phyloP scores from a whole-genome alignment of 2,329 filamentous ascomycete genomes.

The Penicillium sp. region DNA sequence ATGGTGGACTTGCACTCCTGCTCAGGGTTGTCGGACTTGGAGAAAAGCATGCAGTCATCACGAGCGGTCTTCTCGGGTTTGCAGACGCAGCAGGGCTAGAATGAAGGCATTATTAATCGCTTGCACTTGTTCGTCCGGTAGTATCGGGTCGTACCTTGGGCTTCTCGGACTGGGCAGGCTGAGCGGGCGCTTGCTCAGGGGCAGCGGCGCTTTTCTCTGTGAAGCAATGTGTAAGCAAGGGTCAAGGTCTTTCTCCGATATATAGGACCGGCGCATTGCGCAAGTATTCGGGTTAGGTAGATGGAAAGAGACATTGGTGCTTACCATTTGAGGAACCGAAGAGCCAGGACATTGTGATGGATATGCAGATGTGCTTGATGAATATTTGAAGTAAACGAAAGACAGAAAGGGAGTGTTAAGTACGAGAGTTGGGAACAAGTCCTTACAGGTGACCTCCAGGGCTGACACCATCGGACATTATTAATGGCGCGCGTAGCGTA shows the following conservation, averaged over 20 bases:
- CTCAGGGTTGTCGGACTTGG: conserved; percentile 71
- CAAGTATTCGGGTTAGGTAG: conserved; percentile 5
- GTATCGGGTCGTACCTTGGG: conserved; percentile 36
- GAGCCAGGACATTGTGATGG: conserved; percentile 36
- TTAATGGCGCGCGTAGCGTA: conserved; percentile 20
- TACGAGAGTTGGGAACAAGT: conserved; percentile 2
- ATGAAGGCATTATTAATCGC: conserved; percentile 2
- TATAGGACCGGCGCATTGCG: conserved; percentile 14
- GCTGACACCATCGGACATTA: conserved; percentile 20
- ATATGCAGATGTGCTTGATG: neutral
- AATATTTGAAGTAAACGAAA: neutral
- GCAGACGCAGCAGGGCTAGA: conserved; percentile 93
- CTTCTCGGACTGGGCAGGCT: conserved; percentile 34
- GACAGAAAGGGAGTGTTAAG: conserved; percentile 2
- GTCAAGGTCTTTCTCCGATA: neutral
- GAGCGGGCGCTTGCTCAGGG: conserved; percentile 19
- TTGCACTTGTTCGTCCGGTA: neutral
- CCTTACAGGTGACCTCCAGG: conserved; percentile 3
- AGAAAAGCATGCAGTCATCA: conserved; percentile 99
- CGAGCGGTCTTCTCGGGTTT: conserved; percentile 88
- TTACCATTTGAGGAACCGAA: conserved; percentile 39
- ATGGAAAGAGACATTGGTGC: conserved; percentile 4
- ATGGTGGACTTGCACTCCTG: conserved; percentile 82
- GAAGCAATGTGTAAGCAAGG: conserved; percentile 12
- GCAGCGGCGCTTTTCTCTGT: conserved; percentile 26